Base-by-base conservation (phyloP, 2,329 filamentous ascomycete species). In the Bipolaris cookei region DNA sequence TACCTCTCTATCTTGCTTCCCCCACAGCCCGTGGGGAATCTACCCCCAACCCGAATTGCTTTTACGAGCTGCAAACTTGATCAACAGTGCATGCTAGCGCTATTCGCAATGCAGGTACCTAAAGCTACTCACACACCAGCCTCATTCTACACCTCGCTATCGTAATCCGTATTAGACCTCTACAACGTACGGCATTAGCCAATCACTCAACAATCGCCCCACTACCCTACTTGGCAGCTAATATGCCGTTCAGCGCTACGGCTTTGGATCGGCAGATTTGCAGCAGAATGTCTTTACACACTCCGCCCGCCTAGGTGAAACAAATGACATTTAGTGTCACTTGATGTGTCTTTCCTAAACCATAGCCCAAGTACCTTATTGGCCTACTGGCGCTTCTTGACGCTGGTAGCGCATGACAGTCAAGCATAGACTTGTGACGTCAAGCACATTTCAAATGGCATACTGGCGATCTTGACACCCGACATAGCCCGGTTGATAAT, bases 11-110 rank as follows among this genome's bases (percentile, higher is more conserved):
- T 43, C 21, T 28, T 43, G 32, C 32, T 16, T 39, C 44, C 46
- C 39, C 14, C 23, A 35, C 46, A 32, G 52, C 6, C 52, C 23
- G 46, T 38, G 21, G 16, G 16, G 23, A 44, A 23, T 30, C 38
- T 37, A 44, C 47, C 52, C 46, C 23, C 52, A 11, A 21, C 51
- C 20, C 39, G 30, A 37, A 14, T 25, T 51, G 48, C 30, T 45
- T 55, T 55, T 55, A 28, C 21, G 30, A 44, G 20, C 20, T 42
- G 25, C 39, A 45, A 55, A 34, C 23, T 16, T 4, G 34, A 38
- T 48, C 34, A 18, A 25, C 20, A 23, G 8, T 25, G 34, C 45
- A 48, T 23, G n/a, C 23, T 32, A 48, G 32, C 14, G 14, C 11
- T 46, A 10, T 6, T 34, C 16, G n/a, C 16, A 14, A 37, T 38